Conservation (phyloP, 108 stramenopile species). For the Cylindrotheca fusiformis region DNA sequence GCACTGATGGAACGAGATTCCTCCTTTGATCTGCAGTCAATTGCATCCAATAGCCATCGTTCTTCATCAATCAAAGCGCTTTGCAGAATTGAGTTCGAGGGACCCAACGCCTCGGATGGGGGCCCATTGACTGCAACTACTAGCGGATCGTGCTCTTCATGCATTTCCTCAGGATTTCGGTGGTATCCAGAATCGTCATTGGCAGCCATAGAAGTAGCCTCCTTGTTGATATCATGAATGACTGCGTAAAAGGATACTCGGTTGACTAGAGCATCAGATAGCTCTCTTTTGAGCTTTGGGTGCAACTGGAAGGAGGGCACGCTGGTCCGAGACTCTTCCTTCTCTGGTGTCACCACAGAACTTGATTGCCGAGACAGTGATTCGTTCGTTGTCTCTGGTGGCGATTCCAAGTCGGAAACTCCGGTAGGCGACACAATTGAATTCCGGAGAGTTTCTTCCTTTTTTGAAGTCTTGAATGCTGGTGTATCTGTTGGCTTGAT, state of each 20-base stretch:
- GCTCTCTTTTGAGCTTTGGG: conserved; percentile 46
- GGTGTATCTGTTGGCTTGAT: conserved; percentile 19
- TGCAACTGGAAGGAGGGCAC: conserved; percentile 58
- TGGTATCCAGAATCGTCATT: conserved; percentile 45
- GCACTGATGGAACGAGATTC: conserved; percentile 34
- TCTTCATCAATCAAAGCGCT: conserved; percentile 81
- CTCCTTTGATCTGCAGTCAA: conserved; percentile 51
- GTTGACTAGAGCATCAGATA: conserved; percentile 63
- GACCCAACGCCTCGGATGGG: conserved; percentile 5
- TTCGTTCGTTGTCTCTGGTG: neutral
- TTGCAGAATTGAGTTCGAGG: conserved; percentile 29
- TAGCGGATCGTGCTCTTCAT: conserved; percentile 39
- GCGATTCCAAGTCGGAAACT: conserved; percentile 26
- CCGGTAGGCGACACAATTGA: conserved; percentile 44
- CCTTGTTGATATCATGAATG: conserved; percentile 86
- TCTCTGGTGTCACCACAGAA: conserved; percentile 3
- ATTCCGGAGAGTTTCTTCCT: neutral
- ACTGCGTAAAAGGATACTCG: conserved; percentile 78
- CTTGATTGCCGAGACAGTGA: neutral
- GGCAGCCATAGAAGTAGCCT: conserved; percentile 58
- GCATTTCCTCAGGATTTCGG: conserved; percentile 21
- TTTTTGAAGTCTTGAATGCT: conserved; percentile 4
- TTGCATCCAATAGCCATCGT: conserved; percentile 67
- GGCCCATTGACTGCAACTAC: conserved; percentile 43
- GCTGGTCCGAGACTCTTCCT: neutral